phyloP scores from a whole-genome alignment of 23 red algal species.

The Rhodosorus marinus region DNA sequence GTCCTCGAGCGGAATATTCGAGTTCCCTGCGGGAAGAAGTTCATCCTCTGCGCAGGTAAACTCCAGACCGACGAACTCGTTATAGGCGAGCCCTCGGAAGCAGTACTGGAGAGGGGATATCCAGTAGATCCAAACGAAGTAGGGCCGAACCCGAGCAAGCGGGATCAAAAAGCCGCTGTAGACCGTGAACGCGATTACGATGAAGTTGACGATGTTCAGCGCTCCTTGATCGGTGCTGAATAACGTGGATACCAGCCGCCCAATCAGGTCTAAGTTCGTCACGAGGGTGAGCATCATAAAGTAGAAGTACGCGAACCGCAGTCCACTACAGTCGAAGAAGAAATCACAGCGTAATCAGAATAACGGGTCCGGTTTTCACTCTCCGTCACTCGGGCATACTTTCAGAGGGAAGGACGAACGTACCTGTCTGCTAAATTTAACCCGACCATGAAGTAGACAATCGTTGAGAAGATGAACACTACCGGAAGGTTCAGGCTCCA shows the following conservation, averaged over 20 bases:
- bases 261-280: slow-evolving; percentile 14
- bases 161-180: slow-evolving; percentile 45
- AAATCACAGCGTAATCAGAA: no score
- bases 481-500: no score
- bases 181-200: slow-evolving; percentile 51
- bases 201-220: slow-evolving; percentile 10
- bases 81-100: no score
- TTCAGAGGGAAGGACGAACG: no score
- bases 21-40: no score
- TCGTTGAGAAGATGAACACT: no score
- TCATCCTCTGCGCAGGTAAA: no score
- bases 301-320: slow-evolving; percentile 18
- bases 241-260: slow-evolving; percentile 19
- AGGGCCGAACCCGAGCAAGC: slow-evolving; percentile 44
- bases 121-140: slow-evolving; percentile 85
- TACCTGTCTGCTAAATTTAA: slow-evolving; percentile 23
- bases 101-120: slow-evolving; percentile 56
- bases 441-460: slow-evolving; percentile 42
- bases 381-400: no score
- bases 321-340: no score
- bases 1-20: no score
- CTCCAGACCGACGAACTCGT: no score
- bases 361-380: no score
- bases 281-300: slow-evolving; percentile 15
- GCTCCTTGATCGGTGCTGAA: slow-evolving; percentile 22